Base-by-base conservation (phyloP, 2,329 filamentous ascomycete genomes). In the Karstenula rhodostoma region DNA sequence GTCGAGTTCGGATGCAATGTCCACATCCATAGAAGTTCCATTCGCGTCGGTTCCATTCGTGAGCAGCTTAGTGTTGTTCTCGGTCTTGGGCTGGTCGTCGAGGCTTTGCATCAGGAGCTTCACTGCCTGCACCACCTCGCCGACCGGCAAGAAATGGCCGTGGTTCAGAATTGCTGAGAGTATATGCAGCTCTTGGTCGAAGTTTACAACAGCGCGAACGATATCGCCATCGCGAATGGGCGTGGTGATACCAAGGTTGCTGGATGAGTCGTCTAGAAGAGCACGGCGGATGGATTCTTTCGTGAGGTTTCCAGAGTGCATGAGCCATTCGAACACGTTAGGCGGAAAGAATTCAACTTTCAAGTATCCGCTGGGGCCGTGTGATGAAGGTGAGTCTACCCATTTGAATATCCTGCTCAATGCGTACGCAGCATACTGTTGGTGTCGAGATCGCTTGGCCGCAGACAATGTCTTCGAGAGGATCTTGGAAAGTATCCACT, bases 31-130 rank as follows among this genome's bases (percentile, higher is more conserved):
- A 3, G 71, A 71, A 19, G 69, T 63, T 25, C 74, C 70, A 25
- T 61, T 33, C 23, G 63, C 51, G 8, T 63, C 60, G 2, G 59
- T 61, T 25, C 74, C 76, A 40, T 75, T 75, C 3, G 73, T 78
- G 52, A 77, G 63, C 10, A 74, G 62, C 82, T 83, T 65, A 77
- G 82, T 63, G 81, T 59, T 63, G 44, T 65, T 59, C 2, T 69
- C 58, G 8, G 72, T 55, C 37, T 64, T 63, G 9, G 77, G 73
- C 29, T 72, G 67, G 46, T 77, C 77, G 47, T 90, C 89, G 43
- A 94, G 83, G 67, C 88, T 93, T 49, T 86, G 83, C 81, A 93
- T 90, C 17, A 93, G 80, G 2, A 86, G 78, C 56, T 87, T 85
- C 55, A 93, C 85, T 4, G 88, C 86, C 58, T 89, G 80, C 1